phyloP scores from a whole-genome alignment of 1,139 yeast species.

The Protomyces lactucae-debilis region DNA sequence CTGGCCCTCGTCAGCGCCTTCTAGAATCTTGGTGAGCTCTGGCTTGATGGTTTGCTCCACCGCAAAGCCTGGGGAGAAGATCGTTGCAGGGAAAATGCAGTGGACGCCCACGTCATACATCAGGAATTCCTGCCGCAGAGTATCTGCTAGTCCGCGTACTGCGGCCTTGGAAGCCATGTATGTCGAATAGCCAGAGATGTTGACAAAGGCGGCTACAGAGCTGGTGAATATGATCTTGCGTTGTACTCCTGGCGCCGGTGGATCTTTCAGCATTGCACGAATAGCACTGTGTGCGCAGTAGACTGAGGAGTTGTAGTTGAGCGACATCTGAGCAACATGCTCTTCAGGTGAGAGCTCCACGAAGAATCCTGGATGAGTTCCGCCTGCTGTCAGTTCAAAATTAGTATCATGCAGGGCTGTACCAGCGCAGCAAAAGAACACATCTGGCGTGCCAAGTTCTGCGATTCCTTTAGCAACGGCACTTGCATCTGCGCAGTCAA shows the following conservation, averaged over 20 bases:
- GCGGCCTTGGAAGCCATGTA: constrained; percentile 91
- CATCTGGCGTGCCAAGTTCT: constrained; percentile 52
- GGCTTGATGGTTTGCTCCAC: constrained; percentile 86
- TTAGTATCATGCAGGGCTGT: background rate
- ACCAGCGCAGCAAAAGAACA: constrained; percentile 77
- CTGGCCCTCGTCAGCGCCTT: constrained; percentile 76
- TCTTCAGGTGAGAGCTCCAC: constrained; percentile 59
- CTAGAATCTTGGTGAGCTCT: constrained; percentile 69
- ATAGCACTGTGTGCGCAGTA: constrained; percentile 37
- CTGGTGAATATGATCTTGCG: constrained; percentile 59
- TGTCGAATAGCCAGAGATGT: constrained; percentile 85
- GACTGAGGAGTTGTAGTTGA: constrained; percentile 66
- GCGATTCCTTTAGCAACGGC: constrained; percentile 48
- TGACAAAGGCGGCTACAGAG: constrained; percentile 74
- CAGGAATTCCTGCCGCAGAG: constrained; percentile 73
- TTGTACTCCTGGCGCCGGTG: constrained; percentile 45
- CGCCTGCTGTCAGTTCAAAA: constrained; percentile 40
- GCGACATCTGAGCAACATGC: constrained; percentile 55
- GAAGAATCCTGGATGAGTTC: constrained; percentile 74
- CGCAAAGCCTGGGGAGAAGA: constrained; percentile 77
- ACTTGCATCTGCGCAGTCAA: constrained; percentile 62
- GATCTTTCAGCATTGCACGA: constrained; percentile 44
- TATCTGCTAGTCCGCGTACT: constrained; percentile 63
- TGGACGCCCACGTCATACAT: constrained; percentile 55
- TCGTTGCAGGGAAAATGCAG: constrained; percentile 80